phyloP scores from a whole-genome alignment of 2,329 filamentous ascomycete species.

The Raffaelea deltoideospora region DNA sequence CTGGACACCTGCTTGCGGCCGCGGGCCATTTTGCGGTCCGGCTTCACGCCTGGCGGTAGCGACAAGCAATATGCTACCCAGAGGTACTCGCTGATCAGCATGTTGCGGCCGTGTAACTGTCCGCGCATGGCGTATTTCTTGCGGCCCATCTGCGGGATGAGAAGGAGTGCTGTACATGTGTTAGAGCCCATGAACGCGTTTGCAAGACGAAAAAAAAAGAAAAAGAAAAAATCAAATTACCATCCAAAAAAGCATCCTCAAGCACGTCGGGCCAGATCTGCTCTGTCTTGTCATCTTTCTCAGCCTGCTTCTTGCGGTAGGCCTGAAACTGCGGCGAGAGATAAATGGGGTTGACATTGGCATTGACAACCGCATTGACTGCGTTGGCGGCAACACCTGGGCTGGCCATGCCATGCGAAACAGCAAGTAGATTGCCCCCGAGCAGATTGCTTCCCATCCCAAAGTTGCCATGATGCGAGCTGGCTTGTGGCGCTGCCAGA shows the following conservation, averaged over 20 bases:
- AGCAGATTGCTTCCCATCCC: neutral
- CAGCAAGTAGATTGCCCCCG: conserved; percentile 2
- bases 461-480: conserved; percentile 1
- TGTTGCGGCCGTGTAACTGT: conserved; percentile 51
- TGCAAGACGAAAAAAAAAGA: neutral
- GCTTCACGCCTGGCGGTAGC: conserved; percentile 28
- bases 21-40: conserved; percentile 28
- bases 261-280: conserved; percentile 46
- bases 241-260: conserved; percentile 53
- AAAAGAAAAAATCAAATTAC: conserved; percentile 24
- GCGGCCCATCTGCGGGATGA: conserved; percentile 51
- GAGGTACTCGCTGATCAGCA: conserved; percentile 55
- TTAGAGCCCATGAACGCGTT: neutral
- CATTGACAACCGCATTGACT: conserved; percentile 1
- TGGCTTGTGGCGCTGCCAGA: conserved; percentile 4
- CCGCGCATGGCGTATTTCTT: conserved; percentile 51
- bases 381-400: neutral
- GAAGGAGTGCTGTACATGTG: conserved; percentile 38
- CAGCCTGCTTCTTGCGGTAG: conserved; percentile 49
- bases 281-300: conserved; percentile 47
- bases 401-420: neutral
- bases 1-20: conserved; percentile 52
- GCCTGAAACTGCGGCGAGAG: conserved; percentile 47
- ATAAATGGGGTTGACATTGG: conserved; percentile 41
- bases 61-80: conserved; percentile 35